Conservation (phyloP, 345 rosid genomes). For the Hibiscus syriacus region DNA sequence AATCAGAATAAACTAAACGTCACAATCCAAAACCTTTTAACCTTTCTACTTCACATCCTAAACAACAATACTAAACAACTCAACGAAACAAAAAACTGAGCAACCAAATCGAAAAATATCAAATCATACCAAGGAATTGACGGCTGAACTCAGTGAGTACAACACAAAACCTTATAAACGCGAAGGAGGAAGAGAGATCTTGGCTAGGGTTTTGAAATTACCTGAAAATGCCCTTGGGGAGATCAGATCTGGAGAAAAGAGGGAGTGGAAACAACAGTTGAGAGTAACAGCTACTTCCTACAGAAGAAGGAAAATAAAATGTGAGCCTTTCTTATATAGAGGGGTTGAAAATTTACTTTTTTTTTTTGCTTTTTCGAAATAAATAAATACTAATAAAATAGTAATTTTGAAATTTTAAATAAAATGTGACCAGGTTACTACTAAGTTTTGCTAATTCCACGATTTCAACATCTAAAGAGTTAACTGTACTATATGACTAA, state of each 20-base stretch:
- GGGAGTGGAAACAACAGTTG: background rate
- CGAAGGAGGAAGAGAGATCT: background rate
- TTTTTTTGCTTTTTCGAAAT: too few species aligned
- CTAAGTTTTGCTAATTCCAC: background rate
- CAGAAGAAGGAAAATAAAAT: background rate
- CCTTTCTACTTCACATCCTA: background rate
- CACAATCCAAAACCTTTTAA: background rate
- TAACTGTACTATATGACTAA: too few species aligned
- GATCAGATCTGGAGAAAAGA: slow-evolving; percentile 6
- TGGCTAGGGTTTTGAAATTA: background rate
- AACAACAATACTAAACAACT: background rate
- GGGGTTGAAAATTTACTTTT: background rate
- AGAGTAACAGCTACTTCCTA: background rate
- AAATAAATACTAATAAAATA: too few species aligned
- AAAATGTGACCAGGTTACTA: background rate
- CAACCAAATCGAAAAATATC: background rate
- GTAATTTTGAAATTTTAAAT: too few species aligned
- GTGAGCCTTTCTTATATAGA: background rate
- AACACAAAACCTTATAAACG: background rate
- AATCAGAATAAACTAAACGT: background rate
- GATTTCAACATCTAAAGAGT: too few species aligned
- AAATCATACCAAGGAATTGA: background rate
- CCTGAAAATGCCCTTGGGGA: background rate
- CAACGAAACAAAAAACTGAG: background rate
- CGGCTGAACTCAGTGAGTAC: background rate